phyloP scores from a whole-genome alignment of 2,329 filamentous ascomycete genomes.

The Sarocladium brachiariae region DNA sequence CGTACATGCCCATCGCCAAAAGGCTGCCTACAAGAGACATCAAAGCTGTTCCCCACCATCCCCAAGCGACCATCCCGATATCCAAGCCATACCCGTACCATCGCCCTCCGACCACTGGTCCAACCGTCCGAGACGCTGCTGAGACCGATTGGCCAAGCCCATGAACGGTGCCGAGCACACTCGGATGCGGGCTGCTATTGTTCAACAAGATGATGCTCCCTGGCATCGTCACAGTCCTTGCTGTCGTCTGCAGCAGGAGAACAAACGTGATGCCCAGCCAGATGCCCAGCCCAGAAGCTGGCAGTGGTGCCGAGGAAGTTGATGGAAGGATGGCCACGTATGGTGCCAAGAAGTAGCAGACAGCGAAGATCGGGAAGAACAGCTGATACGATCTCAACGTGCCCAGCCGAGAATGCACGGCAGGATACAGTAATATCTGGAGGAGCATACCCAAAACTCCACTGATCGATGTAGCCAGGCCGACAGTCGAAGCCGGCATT shows the following conservation, averaged over 20 bases:
- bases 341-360: slow-evolving; percentile 61
- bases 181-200: slow-evolving; percentile 53
- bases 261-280: slow-evolving; percentile 58
- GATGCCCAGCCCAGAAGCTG: slow-evolving; percentile 41
- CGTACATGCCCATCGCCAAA: slow-evolving; percentile 54
- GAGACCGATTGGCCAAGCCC: slow-evolving; percentile 46
- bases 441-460: slow-evolving; percentile 62
- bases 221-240: slow-evolving; percentile 60
- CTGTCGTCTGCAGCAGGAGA: slow-evolving; percentile 62
- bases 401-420: slow-evolving; percentile 56
- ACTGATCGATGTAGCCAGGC: slow-evolving; percentile 61
- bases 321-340: slow-evolving; percentile 60
- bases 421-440: slow-evolving; percentile 63
- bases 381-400: slow-evolving; percentile 59
- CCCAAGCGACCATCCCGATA: slow-evolving; percentile 37
- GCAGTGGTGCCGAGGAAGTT: slow-evolving; percentile 30
- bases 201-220: slow-evolving; percentile 54
- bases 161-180: slow-evolving; percentile 51
- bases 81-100: slow-evolving; percentile 40
- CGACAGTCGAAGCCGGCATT: slow-evolving; percentile 59
- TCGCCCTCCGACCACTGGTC: slow-evolving; percentile 42
- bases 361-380: slow-evolving; percentile 59
- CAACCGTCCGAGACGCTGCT: slow-evolving; percentile 41
- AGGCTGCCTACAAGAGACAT: slow-evolving; percentile 51
- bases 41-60: slow-evolving; percentile 41